Base-by-base conservation (phyloP, 1,139 yeast genomes). In the Yamadazyma blattariae region DNA sequence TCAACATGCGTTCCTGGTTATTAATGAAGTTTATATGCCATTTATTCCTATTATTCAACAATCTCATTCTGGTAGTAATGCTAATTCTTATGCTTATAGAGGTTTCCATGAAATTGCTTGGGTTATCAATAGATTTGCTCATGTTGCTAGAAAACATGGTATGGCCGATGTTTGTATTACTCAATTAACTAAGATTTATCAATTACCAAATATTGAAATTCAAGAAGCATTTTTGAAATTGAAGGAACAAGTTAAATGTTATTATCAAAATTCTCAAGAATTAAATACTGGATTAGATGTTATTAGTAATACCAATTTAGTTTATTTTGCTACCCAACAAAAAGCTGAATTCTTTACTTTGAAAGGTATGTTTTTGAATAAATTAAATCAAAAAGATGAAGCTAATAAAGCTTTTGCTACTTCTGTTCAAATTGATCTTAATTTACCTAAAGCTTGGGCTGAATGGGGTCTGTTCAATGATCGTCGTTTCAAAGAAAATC, bases 51-150 rank as follows among this genome's bases (percentile, higher is more conserved):
- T 87, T 2, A 61, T 88, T 35, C 96, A 85, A 48, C 94, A 84
- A 50, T 73, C 82, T 3, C 81, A 78, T 45, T 77, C 82, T 19
- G 82, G 79, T 36, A 75, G 77, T 13, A 85, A 83, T 53, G 86
- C 89, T 11, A 87, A 86, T 48, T 88, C 97, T 1, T 89, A 88
- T 54, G 97, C 96, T 1, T 94, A 89, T 59, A 74, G 98, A 45
- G 99, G 99, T 2, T 94, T 87, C 64, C 99, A 94, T 57, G 99
- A 94, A 61, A 89, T 92, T 56, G 98, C 98, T 1, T 94, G 98
- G 97, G 96, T 94, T 10, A 92, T 94, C 51, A 94, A 94, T 59
- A 68, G 98, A 40, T 94, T 94, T 70, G 98, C 99, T 0, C 98
- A 94, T 63, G 97, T 92, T 33, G 97, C 98, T 1, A 76, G 98